Conservation (phyloP, 306 rosid genomes). For the Senna tora region DNA sequence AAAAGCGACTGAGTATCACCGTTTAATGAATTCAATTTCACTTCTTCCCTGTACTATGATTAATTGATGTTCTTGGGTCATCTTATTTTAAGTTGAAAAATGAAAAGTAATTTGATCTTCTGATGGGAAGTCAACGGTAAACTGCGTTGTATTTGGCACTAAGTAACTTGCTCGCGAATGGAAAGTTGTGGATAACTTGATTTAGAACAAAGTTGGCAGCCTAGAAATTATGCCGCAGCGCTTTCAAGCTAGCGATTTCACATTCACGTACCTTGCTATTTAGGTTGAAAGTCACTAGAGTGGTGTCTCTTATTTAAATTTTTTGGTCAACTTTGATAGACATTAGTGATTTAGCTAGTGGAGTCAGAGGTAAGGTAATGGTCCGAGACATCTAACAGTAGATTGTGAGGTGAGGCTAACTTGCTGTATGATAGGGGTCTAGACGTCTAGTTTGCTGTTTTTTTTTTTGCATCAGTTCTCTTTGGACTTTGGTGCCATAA, state of each 20-base stretch:
- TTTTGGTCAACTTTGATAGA: neutral
- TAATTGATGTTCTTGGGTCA: slow-evolving; percentile 1
- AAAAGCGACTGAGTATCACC: neutral
- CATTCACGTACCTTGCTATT: neutral
- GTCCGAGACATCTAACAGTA: neutral
- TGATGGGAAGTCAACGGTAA: neutral
- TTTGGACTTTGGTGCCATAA: neutral
- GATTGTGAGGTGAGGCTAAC: neutral
- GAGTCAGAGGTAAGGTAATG: no score
- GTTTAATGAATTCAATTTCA: slow-evolving; percentile 27
- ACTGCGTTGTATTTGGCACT: neutral
- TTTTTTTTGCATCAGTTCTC: neutral
- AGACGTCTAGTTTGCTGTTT: neutral
- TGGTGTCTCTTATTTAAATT: neutral
- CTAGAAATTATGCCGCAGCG: neutral
- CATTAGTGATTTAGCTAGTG: neutral
- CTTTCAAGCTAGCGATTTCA: neutral
- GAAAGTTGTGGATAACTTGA: neutral
- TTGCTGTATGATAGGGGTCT: neutral
- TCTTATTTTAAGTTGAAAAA: neutral
- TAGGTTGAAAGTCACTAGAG: neutral
- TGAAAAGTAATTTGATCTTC: neutral
- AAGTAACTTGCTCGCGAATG: neutral
- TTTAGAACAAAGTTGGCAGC: neutral
- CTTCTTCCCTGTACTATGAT: neutral